Conservation (phyloP, 345 rosid genomes). For the Populus deltoides region DNA sequence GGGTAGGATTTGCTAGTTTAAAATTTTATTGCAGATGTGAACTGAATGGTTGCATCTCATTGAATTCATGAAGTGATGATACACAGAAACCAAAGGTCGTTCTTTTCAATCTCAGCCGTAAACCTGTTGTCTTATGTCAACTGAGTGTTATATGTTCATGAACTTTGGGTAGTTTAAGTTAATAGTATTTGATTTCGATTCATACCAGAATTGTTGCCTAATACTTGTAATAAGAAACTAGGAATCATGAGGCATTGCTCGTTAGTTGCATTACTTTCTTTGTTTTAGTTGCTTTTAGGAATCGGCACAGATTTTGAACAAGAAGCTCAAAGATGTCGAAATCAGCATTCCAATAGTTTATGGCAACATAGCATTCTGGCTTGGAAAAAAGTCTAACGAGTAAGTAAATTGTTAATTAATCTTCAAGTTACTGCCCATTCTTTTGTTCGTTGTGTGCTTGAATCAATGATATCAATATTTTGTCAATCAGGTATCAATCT, state of each 20-base stretch:
- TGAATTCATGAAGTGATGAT: background rate
- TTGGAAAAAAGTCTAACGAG: constrained; percentile 84
- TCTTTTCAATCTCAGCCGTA: background rate
- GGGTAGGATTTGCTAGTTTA: background rate
- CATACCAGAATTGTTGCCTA: background rate
- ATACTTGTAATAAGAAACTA: background rate
- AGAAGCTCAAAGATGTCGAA: constrained; percentile 72
- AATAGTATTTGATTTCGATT: background rate
- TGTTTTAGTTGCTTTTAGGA: background rate
- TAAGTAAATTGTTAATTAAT: constrained; percentile 33
- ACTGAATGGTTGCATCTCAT: background rate
- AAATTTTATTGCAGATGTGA: background rate
- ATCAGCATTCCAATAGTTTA: constrained; percentile 70
- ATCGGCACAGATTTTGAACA: constrained; percentile 36
- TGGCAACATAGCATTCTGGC: constrained; percentile 75
- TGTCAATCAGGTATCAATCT: constrained; percentile 30
- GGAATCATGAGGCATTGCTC: constrained; percentile 1
- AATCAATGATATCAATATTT: constrained; percentile 2
- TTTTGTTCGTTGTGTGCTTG: background rate
- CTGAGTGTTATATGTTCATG: background rate
- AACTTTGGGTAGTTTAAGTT: background rate
- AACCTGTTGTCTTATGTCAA: background rate
- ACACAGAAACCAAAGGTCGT: background rate
- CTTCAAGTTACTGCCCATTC: background rate
- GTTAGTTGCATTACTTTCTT: background rate